phyloP scores from a whole-genome alignment of 345 rosid species.

The Brassica juncea region DNA sequence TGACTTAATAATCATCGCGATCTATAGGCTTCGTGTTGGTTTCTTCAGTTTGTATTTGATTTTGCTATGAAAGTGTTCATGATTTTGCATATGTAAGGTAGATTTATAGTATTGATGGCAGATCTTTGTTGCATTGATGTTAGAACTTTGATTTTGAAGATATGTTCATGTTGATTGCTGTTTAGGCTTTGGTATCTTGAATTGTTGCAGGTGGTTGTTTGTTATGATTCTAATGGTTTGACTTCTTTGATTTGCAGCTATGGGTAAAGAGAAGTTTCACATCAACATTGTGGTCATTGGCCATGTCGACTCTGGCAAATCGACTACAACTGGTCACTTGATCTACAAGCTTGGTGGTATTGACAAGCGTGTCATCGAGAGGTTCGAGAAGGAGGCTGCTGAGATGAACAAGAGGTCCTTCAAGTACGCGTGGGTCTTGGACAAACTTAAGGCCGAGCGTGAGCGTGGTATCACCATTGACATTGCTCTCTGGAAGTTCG shows the following conservation, averaged over 20 bases:
- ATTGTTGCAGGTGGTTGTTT: background rate
- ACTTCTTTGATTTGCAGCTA: slow-evolving; percentile 9
- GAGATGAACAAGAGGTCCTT: slow-evolving; percentile 21
- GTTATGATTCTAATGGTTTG: background rate
- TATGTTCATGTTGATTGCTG: background rate
- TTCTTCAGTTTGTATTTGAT: background rate
- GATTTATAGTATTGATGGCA: background rate
- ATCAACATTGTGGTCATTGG: slow-evolving; percentile 87
- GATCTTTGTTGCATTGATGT: background rate
- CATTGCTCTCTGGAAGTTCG: slow-evolving; percentile 15
- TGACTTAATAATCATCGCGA: background rate
- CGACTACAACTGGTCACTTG: slow-evolving; percentile 9
- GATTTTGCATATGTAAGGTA: background rate
- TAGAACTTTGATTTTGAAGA: background rate
- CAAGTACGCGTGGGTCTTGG: slow-evolving; percentile 17
- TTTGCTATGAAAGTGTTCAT: background rate
- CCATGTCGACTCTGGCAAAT: slow-evolving; percentile 85
- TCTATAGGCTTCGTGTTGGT: background rate
- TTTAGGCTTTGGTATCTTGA: background rate
- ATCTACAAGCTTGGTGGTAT: background rate
- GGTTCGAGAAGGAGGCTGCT: slow-evolving; percentile 18
- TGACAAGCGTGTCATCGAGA: slow-evolving; percentile 17
- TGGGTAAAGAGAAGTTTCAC: slow-evolving; percentile 86
- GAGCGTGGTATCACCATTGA: slow-evolving; percentile 20
- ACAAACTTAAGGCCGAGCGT: slow-evolving; percentile 17